Base-by-base conservation (phyloP, 2,329 filamentous ascomycete genomes). In the Scleromitrula shiraiana region DNA sequence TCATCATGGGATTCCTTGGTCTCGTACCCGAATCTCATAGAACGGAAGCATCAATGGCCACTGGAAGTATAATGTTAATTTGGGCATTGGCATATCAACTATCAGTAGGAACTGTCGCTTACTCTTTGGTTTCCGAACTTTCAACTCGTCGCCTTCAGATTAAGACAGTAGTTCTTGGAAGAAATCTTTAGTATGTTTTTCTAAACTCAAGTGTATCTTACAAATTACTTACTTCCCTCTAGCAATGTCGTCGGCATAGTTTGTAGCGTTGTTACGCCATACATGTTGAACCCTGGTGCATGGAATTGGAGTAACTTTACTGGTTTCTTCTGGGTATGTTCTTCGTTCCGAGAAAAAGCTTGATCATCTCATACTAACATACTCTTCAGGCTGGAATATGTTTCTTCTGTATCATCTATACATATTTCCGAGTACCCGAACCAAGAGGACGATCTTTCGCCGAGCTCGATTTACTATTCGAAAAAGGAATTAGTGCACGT, bases 281-380 rank as follows among this genome's bases (percentile, higher is more conserved):
- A 94, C 68, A 95, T 95, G 89, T 75, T 95, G 35, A 95, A 95
- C 68, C 88, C 89, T 0, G 75, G 73, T 1, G 84, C 80, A 0
- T 95, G 90, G 89, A 72, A 94, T 67, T 95, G 88, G 89, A 75
- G 79, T 52, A 93, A 93, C 68, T 93, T 78, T 59, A 78, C 88
- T 0, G 88, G 89, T 23, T 94, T 95, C 70, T 64, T 64, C 53
- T 64, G 61, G 94, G 45, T 48, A 42, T 15, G 45, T 48, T 17
- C 5, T 26, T 24, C 20, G 9, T 37, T 10, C 14, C n/a, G 19
- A 17, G 10, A 15, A 20, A 27, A 12, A 27, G 7, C 3, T 12
- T 19, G 9, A 17, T 12, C 12, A 4, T 17, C 5, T 7, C 20
- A 15, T 10, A 29, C 26, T 46, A 27, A 48, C 7, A 17, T 3